Evolutionary conservation across 2,329 filamentous ascomycete genomes (phyloP).

Genomic region (Whalleya microplaca): DNA sequence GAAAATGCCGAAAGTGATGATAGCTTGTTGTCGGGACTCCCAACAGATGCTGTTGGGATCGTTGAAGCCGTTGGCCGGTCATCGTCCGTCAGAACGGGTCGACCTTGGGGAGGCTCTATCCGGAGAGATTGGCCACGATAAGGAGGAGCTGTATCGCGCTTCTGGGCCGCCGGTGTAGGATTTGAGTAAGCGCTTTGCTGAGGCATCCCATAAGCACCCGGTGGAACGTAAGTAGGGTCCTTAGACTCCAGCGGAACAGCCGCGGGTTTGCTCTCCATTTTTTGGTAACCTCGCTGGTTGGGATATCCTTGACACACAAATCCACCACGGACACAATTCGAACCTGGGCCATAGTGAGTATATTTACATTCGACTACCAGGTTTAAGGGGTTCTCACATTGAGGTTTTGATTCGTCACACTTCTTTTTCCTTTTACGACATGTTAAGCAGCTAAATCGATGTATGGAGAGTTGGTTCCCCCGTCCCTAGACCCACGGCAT

Average conservation of each 20-base stretch:
- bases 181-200: constrained; percentile 34
- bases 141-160: constrained; percentile 61
- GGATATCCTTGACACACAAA: constrained; percentile 93
- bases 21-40: constrained; percentile 66
- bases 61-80: constrained; percentile 63
- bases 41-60: constrained; percentile 59
- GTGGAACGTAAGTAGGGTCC: constrained; percentile 66
- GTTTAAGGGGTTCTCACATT: constrained; percentile 67
- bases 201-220: constrained; percentile 64
- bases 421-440: constrained; percentile 95
- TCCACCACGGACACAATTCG: constrained; percentile 87
- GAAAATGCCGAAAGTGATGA: constrained; percentile 58
- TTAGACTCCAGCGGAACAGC: constrained; percentile 83
- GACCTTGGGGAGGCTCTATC: constrained; percentile 65
- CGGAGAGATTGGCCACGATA: constrained; percentile 66
- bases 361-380: constrained; percentile 7
- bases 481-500: constrained; percentile 12
- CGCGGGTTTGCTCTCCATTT: constrained; percentile 70
- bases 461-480: constrained; percentile 47
- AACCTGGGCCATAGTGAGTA: constrained; percentile 56
- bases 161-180: constrained; percentile 39
- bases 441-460: constrained; percentile 67
- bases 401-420: constrained; percentile 91
- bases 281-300: constrained; percentile 79
- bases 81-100: constrained; percentile 59